phyloP scores from a whole-genome alignment of 306 rosid genomes.

The Citrullus amarus region DNA sequence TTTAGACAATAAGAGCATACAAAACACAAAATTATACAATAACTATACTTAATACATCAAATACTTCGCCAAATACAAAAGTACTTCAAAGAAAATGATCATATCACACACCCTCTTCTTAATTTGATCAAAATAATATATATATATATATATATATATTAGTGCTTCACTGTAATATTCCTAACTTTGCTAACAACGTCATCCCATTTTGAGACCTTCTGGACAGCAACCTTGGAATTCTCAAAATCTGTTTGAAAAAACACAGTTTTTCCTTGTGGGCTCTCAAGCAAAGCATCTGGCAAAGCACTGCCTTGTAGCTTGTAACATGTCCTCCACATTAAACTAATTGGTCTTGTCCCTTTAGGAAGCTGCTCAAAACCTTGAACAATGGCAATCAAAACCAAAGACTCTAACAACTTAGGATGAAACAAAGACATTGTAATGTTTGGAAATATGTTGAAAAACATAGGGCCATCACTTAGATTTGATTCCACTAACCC shows the following conservation, averaged over 20 bases:
- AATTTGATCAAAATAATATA: too few species aligned
- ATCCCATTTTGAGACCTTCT: not conserved
- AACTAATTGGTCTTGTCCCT: not conserved
- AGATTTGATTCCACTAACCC: not conserved
- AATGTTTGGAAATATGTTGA: slow-evolving; percentile 4
- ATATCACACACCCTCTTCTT: too few species aligned
- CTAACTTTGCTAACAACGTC: not conserved
- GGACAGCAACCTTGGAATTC: not conserved
- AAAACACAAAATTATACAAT: too few species aligned
- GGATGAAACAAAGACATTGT: not conserved
- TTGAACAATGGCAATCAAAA: not conserved
- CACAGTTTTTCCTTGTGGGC: not conserved
- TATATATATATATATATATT: too few species aligned
- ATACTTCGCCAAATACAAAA: too few species aligned
- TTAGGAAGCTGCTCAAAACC: not conserved
- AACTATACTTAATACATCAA: too few species aligned
- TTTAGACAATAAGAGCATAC: too few species aligned
- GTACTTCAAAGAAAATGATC: too few species aligned
- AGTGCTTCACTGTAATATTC: not conserved
- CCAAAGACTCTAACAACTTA: not conserved
- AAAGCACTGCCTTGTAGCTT: not conserved
- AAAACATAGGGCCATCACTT: not conserved
- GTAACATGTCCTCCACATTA: not conserved
- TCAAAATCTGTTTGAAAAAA: not conserved
- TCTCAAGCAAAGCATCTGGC: not conserved